Evolutionary conservation across 2,329 filamentous ascomycete genomes (phyloP), one percentile per base, ranked within the genome.

Genomic region (Phialemonium atrogriseum): DNA sequence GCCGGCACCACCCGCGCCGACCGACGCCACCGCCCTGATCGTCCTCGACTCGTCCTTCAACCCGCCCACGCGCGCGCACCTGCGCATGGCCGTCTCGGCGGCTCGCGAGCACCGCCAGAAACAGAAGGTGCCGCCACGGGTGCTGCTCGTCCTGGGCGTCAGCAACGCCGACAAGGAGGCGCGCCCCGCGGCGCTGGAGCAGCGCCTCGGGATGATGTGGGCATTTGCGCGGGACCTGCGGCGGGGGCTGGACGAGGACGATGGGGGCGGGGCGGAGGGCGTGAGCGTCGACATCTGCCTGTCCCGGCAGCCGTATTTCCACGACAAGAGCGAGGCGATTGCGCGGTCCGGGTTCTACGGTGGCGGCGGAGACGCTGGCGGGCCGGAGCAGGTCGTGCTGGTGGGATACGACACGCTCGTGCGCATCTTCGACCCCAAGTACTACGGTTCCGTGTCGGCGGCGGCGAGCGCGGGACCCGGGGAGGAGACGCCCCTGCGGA

Each of bases 391-490:
- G 45, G 59, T 83, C 4, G 84, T 84, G 46, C 68, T 88, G 3
- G 71, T 76, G 2, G 84, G 84, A 17, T 89, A 77, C 50, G 84
- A 89, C 46, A 89, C 84, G 0, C 58, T 88, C 6, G 73, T 81
- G 11, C 71, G 84, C 13, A 74, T 89, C 32, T 73, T 84, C 33
- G 64, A 83, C 29, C 70, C 80, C 1, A 84, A 81, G 50, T 89
- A 89, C 56, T 85, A 86, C 48, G 50, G 33, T 13, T 7, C 40
- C 60, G 38, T 36, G n/a, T 27, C 29, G 4, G 23, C 27, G 1
- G 16, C 14, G 14, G 35, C 24, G 5, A 16, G 33, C 4, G 10
- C 18, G 3, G 31, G 36, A 10, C 32, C 34, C 2, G 25, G 19
- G 10, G 9, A 27, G 7, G 32, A 27, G 30, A 43, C 43, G n/a